Evolutionary conservation across 257 asterid species (phyloP), one percentile per base, ranked within the genome.

Genomic region (Rhazya stricta): DNA sequence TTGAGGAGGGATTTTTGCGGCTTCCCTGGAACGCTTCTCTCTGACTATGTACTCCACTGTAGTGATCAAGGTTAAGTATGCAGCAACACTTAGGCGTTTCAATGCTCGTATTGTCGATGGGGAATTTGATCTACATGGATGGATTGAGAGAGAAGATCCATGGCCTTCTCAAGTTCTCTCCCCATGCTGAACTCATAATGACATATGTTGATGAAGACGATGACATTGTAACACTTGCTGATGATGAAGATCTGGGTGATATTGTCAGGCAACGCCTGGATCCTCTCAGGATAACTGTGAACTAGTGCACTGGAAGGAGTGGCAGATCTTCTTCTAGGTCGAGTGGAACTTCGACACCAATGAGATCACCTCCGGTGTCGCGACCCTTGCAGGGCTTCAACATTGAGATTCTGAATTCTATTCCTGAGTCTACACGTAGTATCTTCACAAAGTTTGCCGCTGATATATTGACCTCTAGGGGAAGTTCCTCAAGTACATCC

Each of bases 41-140:
- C 68, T 66, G 15, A 81, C 84, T 75, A 92, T 92, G 98, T 91
- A 83, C 74, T 78, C 86, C 58, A 73, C 80, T 80, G 41, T 87
- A 11, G 98, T 93, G 69, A 81, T 93, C 88, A 93, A 91, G 94
- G 96, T 87, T 46, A 95, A 85, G 91, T 70, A 88, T 82, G 97
- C 83, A 50, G 85, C 89, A 50, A 65, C 84, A 29, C 91, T 95
- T 36, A 85, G 99, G 83, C 97, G 99, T 61, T 92, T 95, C 86
- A 89, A 67, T 72, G 88, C 85, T 62, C 79, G 76, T 50, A 65
- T 86, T 65, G 73, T 80, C 42, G 80, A 83, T 46, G 82, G 70
- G 30, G 79, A 75, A 34, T 83, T 92, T 73, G 80, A 74, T 62
- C 82, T 92, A 70, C 74, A 74, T 95, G 53, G 88, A 66, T 79